Evolutionary conservation across 441 rosid species (phyloP), one percentile per base, ranked within the genome.

Genomic region (Francoa sonchifolia): DNA sequence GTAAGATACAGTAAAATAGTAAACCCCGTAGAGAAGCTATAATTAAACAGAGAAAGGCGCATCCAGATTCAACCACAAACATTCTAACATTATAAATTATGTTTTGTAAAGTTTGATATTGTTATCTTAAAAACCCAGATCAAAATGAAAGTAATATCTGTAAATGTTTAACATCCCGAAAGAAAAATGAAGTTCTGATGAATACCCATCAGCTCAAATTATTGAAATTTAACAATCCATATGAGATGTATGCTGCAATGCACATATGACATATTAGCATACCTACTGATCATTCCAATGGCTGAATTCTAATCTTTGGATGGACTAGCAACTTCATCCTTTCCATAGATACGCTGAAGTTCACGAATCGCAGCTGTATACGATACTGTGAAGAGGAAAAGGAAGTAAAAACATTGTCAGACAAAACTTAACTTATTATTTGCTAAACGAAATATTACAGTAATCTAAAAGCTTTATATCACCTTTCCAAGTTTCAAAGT

Each of bases 341-440:
- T 74, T 19, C 90, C 82, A 54, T 80, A 80, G 55, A 80, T 80
- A 19, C 86, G 90, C 57, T 74, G 82, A 62, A 80, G 90, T 57
- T 80, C 90, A 31, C 77, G 68, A 27, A 81, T 73, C 7, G 89
- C 89, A 0, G 81, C 89, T 71, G 71, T 76, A 50, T 68, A 79
- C 40, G 89, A 79, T 52, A 68, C 84, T 79, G 73, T 18, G 13
- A 52, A 45, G 29, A 39, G 21, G 8, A 26, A 32, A 28, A 5
- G 8, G 19, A 39, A 51, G 15, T 26, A 39, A 32, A 44, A 26
- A 43, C 15, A 2, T 33, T 37, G 48, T 32, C 18, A 7, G 29
- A 41, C 46, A 29, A 33, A 22, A 33, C 4, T 21, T 20, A 48
- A 19, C 5, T 8, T 28, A 6, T 31, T 5, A 5, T 7, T 9